Evolutionary conservation across 257 asterid species (phyloP), one percentile per base, ranked within the genome.

Genomic region (Solanum etuberosum): DNA sequence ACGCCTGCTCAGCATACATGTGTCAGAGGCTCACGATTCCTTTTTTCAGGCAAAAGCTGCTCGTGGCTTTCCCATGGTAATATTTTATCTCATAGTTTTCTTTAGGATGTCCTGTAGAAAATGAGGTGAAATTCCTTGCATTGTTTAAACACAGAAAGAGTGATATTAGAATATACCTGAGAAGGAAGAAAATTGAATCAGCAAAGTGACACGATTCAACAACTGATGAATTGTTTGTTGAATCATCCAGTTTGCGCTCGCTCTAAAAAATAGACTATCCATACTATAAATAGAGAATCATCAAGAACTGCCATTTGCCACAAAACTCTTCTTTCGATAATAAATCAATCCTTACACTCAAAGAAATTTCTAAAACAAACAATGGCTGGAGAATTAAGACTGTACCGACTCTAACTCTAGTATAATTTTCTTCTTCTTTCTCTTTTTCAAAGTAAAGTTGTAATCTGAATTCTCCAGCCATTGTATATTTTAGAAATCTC

Each of bases 11-110:
- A 94, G 98, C 87, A 92, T 97, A 87, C 99, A 97, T 85, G 92
- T 97, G n/a, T 95, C 99, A 40, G 98, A 95, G 92, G 95, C 92
- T 85, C 98, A 95, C 85, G 98, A 95, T 94, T 97, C 98, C 73
- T 97, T 95, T 93, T 97, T 97, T 77, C 94, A 97, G 90, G 98
- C 98, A 87, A 97, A 97, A 91, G 98, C 92, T 89, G 94, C 96
- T 38, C 96, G 98, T 86, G 99, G 99, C 46, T 93, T 54, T 89
- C 89, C 95, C 57, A 94, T 95, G 99, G 99, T 97, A 92, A 88
- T 40, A 59, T 86, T 74, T 74, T 74, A 61, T 61, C 85, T 57
- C 48, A 80, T 43, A 31, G 48, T 72, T 63, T 65, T 84, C 59
- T 18, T 25, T 54, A 63, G 86, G 35, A 37, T 65, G 63, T 40